Evolutionary conservation across 331 rosid species (phyloP), one percentile per base, ranked within the genome.

Genomic region (Rosa hybrid): DNA sequence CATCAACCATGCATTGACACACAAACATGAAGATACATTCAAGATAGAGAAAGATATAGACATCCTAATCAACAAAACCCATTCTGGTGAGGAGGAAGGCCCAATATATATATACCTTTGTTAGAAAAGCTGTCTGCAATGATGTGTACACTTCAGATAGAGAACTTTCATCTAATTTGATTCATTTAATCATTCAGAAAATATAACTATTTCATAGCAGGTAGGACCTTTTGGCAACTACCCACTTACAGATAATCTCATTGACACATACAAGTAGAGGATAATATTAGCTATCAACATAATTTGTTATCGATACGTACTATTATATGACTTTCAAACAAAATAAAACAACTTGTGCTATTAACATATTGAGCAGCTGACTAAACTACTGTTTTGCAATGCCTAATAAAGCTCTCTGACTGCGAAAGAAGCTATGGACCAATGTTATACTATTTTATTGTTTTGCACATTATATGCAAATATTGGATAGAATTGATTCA

Each of bases 181-280:
- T 34, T 44, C 81, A 10, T 54, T 45, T 20, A 2, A 18, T 10
- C 60, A 53, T 5, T 65, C 30, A 73, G 30, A 75, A 70, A 70
- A 0, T 11, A 16, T 34, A 17, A 21, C 41, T 41, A 30, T 46
- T 45, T 42, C 17, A 65, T 46, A 80, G 72, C 45, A 80, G 25
- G 69, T 50, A 73, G n/a, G 30, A 45, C 63, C 18, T 46, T 81
- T 57, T 7, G 45, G 77, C 30, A 54, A 81, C 38, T 59, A 14
- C 23, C 16, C 44, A 81, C 21, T 41, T 38, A 13, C 59, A 30
- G 77, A 70, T 44, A 30, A 70, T 78, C 59, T 70, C 59, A 21
- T 54, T 45, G 57, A 42, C 70, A 23, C 14, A 41, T 44, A 34
- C 38, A 34, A 34, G 38, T 3, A 34, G 16, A 62, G 14, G 16